Percentiles rank a stretch among this genome's conserved stretches.
These are phyloP conservation scores for Plasmodium inui DNA, from an alignment of 169 alveolate species.

Conservation along the genomic window DNA sequence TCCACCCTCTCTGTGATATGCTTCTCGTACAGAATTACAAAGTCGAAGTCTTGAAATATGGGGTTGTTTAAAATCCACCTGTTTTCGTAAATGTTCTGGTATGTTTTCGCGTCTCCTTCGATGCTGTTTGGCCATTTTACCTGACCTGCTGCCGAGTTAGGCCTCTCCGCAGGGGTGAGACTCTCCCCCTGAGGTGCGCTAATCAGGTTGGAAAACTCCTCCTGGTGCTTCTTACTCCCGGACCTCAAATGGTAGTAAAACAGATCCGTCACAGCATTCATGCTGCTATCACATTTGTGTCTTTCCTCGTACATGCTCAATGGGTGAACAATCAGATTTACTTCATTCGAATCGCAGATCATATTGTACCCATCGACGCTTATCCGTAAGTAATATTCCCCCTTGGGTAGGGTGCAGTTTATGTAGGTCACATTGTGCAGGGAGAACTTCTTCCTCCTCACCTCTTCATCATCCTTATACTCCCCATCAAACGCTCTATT, in stretches of 20 bases:
- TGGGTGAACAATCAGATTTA: constrained; percentile 5
- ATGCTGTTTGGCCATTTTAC: not conserved
- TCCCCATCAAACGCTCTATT: constrained; percentile 6
- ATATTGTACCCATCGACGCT: not conserved
- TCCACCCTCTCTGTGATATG: not conserved
- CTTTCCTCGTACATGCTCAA: constrained; percentile 15
- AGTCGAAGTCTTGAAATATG: constrained; percentile 15
- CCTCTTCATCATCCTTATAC: not conserved
- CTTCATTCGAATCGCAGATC: constrained; percentile 15
- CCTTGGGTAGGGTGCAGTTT: constrained; percentile 22
- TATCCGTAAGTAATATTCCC: constrained; percentile 24
- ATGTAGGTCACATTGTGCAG: constrained; percentile 15
- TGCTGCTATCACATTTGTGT: constrained; percentile 17
- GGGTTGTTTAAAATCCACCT: constrained; percentile 44
- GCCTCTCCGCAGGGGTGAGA: not conserved
- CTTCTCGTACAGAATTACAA: constrained; percentile 28
- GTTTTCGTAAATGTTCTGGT: constrained; percentile 14
- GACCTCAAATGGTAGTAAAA: constrained; percentile 2
- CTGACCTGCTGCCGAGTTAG: not conserved
- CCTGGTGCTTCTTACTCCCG: not conserved
- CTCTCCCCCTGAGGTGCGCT: not conserved
- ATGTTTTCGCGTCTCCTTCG: not conserved
- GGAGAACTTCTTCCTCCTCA: constrained; percentile 11
- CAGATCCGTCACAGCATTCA: constrained; percentile 12
- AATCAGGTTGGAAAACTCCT: not conserved